phyloP scores from a whole-genome alignment of 345 rosid species.

The Syzygium grande region DNA sequence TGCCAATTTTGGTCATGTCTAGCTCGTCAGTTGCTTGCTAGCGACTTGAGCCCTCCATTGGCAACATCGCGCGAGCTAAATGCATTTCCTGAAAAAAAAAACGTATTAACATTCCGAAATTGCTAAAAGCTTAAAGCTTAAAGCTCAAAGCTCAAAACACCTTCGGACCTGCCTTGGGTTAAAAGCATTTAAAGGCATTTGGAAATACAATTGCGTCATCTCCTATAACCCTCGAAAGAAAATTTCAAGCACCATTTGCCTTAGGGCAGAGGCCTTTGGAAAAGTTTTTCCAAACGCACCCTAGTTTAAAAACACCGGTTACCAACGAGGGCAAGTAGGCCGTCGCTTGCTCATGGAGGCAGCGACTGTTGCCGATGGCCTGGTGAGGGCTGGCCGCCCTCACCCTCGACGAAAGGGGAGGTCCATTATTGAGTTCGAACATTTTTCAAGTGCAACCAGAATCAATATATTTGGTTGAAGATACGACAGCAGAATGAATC shows the following conservation, averaged over 20 bases:
- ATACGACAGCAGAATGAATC: background rate
- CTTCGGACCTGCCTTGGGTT: fast-evolving
- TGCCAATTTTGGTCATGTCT: fast-evolving
- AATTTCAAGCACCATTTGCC: background rate
- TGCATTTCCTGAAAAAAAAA: background rate
- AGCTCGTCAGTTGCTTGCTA: too few species aligned
- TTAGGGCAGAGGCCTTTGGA: background rate
- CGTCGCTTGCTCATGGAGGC: background rate
- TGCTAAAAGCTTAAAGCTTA: background rate
- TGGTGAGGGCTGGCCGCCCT: background rate
- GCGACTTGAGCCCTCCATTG: too few species aligned
- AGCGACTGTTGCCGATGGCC: background rate
- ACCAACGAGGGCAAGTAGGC: background rate
- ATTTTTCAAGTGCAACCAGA: background rate
- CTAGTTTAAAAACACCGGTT: background rate
- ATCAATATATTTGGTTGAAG: background rate
- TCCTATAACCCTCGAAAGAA: background rate
- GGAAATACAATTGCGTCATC: background rate
- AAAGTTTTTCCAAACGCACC: background rate
- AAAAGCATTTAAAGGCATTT: background rate
- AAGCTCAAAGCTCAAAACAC: background rate
- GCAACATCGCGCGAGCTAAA: fast-evolving
- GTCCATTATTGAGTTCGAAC: background rate
- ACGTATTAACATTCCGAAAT: background rate
- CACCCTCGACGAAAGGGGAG: background rate